Percentiles rank a stretch among this genome's conserved stretches.
Conservation (phyloP, 345 rosid genomes). For the Syzygium grande region DNA sequence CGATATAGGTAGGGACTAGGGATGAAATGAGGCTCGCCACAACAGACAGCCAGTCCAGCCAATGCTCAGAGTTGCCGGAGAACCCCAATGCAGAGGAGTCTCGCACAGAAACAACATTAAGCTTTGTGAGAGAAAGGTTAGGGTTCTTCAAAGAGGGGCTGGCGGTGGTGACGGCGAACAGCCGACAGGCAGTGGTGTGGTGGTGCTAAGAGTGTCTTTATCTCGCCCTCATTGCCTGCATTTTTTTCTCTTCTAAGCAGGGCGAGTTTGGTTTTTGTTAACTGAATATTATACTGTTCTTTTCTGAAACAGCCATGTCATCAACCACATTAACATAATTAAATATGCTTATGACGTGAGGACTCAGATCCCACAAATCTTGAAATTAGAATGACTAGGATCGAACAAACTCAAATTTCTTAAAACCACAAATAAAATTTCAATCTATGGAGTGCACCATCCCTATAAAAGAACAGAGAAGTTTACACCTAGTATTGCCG, state of each 20-base stretch:
- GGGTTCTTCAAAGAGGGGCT: background rate
- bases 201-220: background rate
- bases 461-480: background rate
- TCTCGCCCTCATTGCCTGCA: background rate
- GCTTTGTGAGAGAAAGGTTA: background rate
- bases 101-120: background rate
- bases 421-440: background rate
- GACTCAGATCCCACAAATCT: background rate
- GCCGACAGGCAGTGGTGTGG: background rate
- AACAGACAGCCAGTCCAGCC: background rate
- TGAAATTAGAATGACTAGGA: background rate
- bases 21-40: background rate
- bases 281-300: background rate
- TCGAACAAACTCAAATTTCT: background rate
- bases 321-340: background rate
- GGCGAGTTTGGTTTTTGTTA: background rate
- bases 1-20: background rate
- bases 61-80: background rate
- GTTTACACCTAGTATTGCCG: background rate
- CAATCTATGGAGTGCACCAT: background rate
- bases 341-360: background rate
- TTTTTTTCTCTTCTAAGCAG: background rate
- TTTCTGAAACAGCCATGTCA: background rate
- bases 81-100: background rate
- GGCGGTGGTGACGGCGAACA: background rate